Evolutionary conservation across 345 rosid genomes (phyloP).

Genomic region (Chamaenerion angustifolium): DNA sequence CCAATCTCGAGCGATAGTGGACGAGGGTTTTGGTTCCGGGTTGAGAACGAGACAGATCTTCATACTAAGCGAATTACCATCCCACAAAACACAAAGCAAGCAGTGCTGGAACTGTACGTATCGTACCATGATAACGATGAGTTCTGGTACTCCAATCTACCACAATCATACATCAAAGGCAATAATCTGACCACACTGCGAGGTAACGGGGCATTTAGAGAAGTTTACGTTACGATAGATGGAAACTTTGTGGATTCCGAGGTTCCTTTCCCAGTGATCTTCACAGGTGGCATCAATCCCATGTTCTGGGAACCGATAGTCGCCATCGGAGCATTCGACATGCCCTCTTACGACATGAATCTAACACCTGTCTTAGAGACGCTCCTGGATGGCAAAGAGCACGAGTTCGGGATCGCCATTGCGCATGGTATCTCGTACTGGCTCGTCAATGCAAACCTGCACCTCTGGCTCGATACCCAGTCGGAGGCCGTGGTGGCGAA

Average conservation of each 20-base stretch:
- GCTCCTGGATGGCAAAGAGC: conserved; percentile 7
- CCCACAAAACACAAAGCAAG: conserved; percentile 9
- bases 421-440: conserved; percentile 6
- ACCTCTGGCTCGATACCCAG: conserved; percentile 12
- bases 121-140: conserved; percentile 15
- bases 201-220: conserved; percentile 11
- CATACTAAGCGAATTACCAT: conserved; percentile 3
- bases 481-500: no score
- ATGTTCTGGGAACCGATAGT: conserved; percentile 10
- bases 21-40: conserved; percentile 9
- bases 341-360: conserved; percentile 10
- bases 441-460: conserved; percentile 16
- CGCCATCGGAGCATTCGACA: conserved; percentile 8
- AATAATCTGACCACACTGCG: background rate
- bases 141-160: conserved; percentile 8
- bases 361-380: conserved; percentile 9
- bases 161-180: background rate
- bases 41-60: conserved; percentile 3
- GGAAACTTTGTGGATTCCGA: conserved; percentile 8
- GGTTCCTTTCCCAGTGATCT: conserved; percentile 9
- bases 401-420: conserved; percentile 11
- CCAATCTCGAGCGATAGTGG: conserved; percentile 5
- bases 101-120: conserved; percentile 14
- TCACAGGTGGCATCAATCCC: conserved; percentile 6
- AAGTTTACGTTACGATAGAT: conserved; percentile 13